Conservation (phyloP, 495 filamentous ascomycete species). For the Xylaria palmicola region DNA sequence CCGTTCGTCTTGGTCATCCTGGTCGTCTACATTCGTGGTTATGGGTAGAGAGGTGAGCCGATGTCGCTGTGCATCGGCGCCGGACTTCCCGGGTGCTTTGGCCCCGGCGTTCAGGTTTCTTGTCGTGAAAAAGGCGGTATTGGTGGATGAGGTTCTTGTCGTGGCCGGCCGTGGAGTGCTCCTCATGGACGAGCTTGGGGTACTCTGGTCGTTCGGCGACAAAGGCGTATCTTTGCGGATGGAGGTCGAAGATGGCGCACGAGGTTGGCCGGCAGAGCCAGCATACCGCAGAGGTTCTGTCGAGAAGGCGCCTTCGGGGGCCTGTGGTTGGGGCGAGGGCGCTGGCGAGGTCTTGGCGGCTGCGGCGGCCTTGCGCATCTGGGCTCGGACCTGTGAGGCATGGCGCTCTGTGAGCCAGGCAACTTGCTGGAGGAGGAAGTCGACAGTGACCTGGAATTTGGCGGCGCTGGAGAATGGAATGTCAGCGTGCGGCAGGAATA, state of each 20-base stretch:
- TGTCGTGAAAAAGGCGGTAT: conserved; percentile 47
- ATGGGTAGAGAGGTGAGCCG: conserved; percentile 37
- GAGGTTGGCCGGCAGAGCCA: conserved; percentile 51
- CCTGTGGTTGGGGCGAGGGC: conserved; percentile 53
- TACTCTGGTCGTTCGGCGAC: conserved; percentile 45
- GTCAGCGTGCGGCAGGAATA: conserved; percentile 22
- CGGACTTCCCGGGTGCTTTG: conserved; percentile 23
- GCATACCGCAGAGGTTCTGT: conserved; percentile 59
- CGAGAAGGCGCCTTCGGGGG: conserved; percentile 40
- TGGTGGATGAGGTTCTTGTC: conserved; percentile 61
- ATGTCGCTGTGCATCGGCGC: conserved; percentile 25
- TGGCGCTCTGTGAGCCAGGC: conserved; percentile 94
- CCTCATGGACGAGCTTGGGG: conserved; percentile 37
- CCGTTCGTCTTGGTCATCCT: conserved; percentile 19
- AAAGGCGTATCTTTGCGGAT: conserved; percentile 61
- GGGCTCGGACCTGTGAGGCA: conserved; percentile 80
- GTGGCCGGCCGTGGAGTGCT: conserved; percentile 37
- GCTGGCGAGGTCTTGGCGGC: conserved; percentile 48
- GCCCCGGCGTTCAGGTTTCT: conserved; percentile 26
- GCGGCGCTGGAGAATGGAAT: conserved; percentile 35
- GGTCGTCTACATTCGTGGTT: conserved; percentile 20
- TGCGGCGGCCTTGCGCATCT: conserved; percentile 72
- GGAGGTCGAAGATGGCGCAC: conserved; percentile 63
- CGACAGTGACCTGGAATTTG: conserved; percentile 64
- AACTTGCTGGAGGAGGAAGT: conserved; percentile 90